These are phyloP conservation scores for Chlamydomonas reinhardtii DNA, from an alignment of 163 green algal species.

Conservation along the genomic window DNA sequence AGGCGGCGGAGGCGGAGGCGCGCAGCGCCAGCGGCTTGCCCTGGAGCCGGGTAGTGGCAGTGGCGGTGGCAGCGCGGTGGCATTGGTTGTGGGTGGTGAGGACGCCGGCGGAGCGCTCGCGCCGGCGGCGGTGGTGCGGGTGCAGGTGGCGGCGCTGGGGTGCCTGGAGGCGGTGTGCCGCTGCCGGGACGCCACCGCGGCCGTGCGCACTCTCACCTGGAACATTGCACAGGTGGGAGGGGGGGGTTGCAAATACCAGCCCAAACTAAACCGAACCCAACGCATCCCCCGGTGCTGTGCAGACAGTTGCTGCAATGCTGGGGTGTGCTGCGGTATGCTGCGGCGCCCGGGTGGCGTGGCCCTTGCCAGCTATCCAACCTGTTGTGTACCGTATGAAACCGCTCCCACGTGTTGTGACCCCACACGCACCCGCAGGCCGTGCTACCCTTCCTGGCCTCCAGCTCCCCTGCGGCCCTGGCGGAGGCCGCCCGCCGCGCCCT, in stretches of 20 bases:
- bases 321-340: no score
- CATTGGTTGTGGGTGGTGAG: neutral
- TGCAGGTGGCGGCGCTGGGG: slow-evolving; percentile 52
- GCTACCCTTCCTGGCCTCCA: slow-evolving; percentile 54
- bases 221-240: slow-evolving; percentile 36
- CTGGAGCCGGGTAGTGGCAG: neutral
- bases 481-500: slow-evolving; percentile 58
- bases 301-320: no score
- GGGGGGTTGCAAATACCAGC: neutral
- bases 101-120: slow-evolving; percentile 30
- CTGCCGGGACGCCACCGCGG: slow-evolving; percentile 1
- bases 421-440: slow-evolving; percentile 12
- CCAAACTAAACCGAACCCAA: no score
- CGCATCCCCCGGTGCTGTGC: no score
- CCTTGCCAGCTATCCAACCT: no score
- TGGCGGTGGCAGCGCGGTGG: neutral
- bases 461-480: slow-evolving; percentile 40
- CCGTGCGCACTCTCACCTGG: slow-evolving; percentile 47
- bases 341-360: no score
- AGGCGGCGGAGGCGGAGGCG: neutral
- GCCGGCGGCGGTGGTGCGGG: slow-evolving; percentile 49
- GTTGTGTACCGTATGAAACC: no score
- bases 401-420: no score
- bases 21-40: neutral
- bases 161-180: slow-evolving; percentile 56